Percentiles rank a stretch among this genome's conserved stretches.
Evolutionary conservation across 108 stramenopile species (phyloP).

Genomic region (Nitzschia sp.): DNA sequence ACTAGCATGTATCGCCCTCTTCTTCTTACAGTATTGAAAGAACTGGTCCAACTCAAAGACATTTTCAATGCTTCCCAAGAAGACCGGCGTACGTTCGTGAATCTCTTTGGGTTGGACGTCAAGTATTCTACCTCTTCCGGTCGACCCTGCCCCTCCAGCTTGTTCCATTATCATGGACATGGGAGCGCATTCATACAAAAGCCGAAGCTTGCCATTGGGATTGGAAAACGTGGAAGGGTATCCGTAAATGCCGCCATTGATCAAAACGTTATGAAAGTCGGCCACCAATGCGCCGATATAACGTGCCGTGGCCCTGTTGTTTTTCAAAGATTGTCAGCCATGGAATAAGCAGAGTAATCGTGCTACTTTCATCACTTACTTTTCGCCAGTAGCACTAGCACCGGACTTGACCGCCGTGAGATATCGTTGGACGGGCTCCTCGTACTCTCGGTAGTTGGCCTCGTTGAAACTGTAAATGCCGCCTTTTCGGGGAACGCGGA

Average conservation of each 20-base stretch:
- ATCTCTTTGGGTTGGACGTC: slow-evolving; percentile 84
- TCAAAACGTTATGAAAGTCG: slow-evolving; percentile 98
- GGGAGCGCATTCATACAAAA: slow-evolving; percentile 92
- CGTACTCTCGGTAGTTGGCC: slow-evolving; percentile 90
- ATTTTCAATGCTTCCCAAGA: slow-evolving; percentile 84
- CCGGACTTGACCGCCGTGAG: slow-evolving; percentile 64
- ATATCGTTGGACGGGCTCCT: slow-evolving; percentile 71
- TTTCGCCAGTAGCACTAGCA: slow-evolving; percentile 24
- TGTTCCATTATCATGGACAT: slow-evolving; percentile 99
- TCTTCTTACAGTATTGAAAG: slow-evolving; percentile 50
- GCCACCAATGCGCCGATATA: slow-evolving; percentile 98
- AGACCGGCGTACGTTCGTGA: slow-evolving; percentile 91
- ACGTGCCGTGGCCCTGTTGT: slow-evolving; percentile 58
- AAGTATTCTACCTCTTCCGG: slow-evolving; percentile 84
- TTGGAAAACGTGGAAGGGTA: slow-evolving; percentile 92
- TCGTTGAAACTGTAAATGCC: slow-evolving; percentile 96
- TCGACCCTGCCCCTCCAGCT: slow-evolving; percentile 95
- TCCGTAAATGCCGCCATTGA: slow-evolving; percentile 98
- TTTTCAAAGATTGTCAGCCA: slow-evolving; percentile 14
- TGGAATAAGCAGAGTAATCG: not conserved
- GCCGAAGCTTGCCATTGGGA: slow-evolving; percentile 86
- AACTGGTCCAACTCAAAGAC: slow-evolving; percentile 91
- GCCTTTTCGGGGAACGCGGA: slow-evolving; percentile 89
- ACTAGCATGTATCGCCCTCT: too few species aligned
- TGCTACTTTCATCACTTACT: slow-evolving; percentile 18